These are phyloP conservation scores for Penicillium chermesinum DNA, from an alignment of 495 filamentous ascomycete genomes.

Conservation along the genomic window DNA sequence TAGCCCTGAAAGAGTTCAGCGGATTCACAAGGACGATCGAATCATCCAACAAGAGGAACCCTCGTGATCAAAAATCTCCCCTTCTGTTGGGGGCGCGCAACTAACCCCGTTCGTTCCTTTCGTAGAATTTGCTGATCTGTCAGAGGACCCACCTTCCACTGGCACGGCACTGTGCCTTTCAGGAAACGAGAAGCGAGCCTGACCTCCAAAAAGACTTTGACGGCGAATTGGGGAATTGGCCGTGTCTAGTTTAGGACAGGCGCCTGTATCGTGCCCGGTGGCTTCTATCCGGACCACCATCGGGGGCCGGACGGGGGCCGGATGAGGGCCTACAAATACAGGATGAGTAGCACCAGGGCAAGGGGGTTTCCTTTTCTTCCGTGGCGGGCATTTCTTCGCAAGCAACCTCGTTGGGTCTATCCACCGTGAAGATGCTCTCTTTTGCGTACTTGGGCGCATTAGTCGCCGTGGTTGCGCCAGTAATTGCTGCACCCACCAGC, in stretches of 20 bases:
- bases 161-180: no score
- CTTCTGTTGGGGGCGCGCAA: neutral
- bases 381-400: neutral
- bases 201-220: no score
- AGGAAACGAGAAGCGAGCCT: neutral
- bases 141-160: no score
- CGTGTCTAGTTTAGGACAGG: neutral
- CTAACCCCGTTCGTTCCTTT: constrained; percentile 6
- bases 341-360: no score
- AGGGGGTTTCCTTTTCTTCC: neutral
- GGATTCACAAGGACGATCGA: neutral
- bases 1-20: neutral
- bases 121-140: no score
- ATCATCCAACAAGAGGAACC: neutral
- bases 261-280: neutral
- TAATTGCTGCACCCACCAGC: constrained; percentile 21
- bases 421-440: constrained; percentile 1
- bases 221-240: no score
- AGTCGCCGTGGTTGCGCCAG: constrained; percentile 8
- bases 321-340: neutral
- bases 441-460: constrained; percentile 1
- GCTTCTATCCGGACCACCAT: neutral
- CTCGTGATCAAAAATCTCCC: neutral
- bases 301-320: no score
- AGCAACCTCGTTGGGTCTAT: neutral